Evolutionary conservation across 139 green algal genomes (phyloP).

Genomic region (Closterium sp.): DNA sequence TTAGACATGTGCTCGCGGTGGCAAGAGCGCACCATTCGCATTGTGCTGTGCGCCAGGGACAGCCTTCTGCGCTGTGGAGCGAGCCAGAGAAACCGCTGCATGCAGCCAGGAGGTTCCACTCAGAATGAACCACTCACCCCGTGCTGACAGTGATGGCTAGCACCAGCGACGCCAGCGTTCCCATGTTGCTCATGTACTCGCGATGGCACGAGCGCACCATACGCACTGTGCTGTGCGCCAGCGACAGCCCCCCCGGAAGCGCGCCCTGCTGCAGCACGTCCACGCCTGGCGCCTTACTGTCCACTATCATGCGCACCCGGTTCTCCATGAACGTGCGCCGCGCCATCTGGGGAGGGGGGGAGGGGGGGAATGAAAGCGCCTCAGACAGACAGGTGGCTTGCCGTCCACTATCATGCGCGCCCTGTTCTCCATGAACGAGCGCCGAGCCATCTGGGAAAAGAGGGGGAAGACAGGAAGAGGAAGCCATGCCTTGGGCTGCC

Average conservation of each 20-base stretch:
- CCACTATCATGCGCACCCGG: slow-evolving; percentile 16
- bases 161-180: slow-evolving; percentile 47
- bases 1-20: slow-evolving; percentile 51
- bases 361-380: no score
- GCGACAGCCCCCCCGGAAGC: background rate
- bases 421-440: slow-evolving; percentile 51
- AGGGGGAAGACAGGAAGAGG: no score
- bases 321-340: slow-evolving; percentile 17
- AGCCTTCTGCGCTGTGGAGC: no score
- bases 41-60: slow-evolving; percentile 9
- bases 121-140: background rate
- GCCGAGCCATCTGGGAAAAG: background rate
- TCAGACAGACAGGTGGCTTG: background rate
- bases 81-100: no score
- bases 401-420: slow-evolving; percentile 52
- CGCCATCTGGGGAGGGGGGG: background rate
- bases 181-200: slow-evolving; percentile 59
- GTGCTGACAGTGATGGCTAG: slow-evolving; percentile 52
- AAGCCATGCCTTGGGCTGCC: no score
- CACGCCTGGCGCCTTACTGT: background rate
- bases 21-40: slow-evolving; percentile 37
- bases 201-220: slow-evolving; percentile 48
- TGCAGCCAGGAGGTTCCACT: no score
- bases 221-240: slow-evolving; percentile 39
- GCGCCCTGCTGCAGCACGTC: background rate